Evolutionary conservation across 177 flowering plant genomes (phyloP).

Genomic region (Tripterygium wilfordii): DNA sequence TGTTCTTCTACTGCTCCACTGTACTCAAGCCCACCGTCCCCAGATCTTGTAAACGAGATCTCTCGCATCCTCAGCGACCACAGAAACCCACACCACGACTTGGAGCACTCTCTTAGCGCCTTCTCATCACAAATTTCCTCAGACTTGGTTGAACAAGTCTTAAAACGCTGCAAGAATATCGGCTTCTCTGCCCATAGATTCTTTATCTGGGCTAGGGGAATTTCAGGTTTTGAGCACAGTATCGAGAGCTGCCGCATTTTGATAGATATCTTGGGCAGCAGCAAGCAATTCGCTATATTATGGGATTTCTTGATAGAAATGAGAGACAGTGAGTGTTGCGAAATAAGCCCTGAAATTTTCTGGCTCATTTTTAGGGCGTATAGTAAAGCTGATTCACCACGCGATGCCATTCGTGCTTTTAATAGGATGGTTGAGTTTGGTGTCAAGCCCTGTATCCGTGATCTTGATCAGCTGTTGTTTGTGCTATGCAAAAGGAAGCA

Average conservation of each 20-base stretch:
- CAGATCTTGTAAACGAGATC: constrained; percentile 46
- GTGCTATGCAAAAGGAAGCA: constrained; percentile 56
- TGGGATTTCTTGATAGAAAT: constrained; percentile 79
- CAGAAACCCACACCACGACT: constrained; percentile 69
- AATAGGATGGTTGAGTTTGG: constrained; percentile 69
- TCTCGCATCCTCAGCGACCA: constrained; percentile 78
- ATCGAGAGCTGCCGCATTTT: constrained; percentile 49
- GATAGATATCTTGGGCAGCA: constrained; percentile 58
- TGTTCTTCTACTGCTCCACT: constrained; percentile 10
- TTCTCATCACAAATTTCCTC: constrained; percentile 43
- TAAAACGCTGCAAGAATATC: constrained; percentile 76
- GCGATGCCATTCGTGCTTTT: constrained; percentile 72
- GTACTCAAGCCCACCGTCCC: constrained; percentile 7
- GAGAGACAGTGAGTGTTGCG: constrained; percentile 27
- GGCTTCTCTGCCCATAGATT: constrained; percentile 80
- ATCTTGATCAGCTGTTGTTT: constrained; percentile 57
- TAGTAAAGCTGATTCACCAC: constrained; percentile 61
- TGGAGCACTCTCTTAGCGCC: constrained; percentile 54
- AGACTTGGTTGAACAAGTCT: constrained; percentile 60
- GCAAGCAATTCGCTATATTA: constrained; percentile 69
- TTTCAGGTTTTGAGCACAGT: constrained; percentile 53
- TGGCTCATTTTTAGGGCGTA: constrained; percentile 68
- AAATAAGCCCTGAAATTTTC: constrained; percentile 44
- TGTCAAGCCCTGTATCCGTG: constrained; percentile 38
- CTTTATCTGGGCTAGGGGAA: constrained; percentile 65